Base-by-base conservation (phyloP, 345 rosid genomes). In the Syzygium jambos region DNA sequence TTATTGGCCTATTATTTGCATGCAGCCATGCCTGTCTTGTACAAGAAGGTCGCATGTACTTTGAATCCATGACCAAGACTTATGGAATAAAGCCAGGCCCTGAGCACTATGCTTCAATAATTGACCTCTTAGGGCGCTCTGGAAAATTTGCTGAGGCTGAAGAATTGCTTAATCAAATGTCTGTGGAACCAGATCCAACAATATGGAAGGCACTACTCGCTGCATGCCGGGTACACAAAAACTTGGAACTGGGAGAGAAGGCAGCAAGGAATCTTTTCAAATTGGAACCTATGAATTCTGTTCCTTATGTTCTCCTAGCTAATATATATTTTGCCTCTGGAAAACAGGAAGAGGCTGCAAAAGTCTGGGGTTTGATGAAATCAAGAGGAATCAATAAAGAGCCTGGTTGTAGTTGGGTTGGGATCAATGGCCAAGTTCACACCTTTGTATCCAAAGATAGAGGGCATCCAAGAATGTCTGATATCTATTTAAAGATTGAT, bases 21-120 rank as follows among this genome's bases (percentile, higher is more conserved):
- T 96, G 99, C 89, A 95, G 98, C 90, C 99, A 97, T 90, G 93
- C 95, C 2, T 98, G 97, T 89, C 94, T 94, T 63, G 85, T 89
- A 84, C 96, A 93, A 87, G 92, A 92, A 49, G 96, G 95, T 78
- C 90, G 91, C 83, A 51, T 4, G 56, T 92, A 93, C 89, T 95
- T 97, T 90, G 92, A 93, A 25, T 92, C 98, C 6, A 97, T 97
- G 99, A 88, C 88, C 49, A 91, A 89, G 86, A 86, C 89, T 83
- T 92, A 96, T 83, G 92, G 95, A 85, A 95, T 97, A 87, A 90
- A 85, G 86, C 98, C 99, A 65, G 96, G 98, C 63, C 94, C 94
- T 11, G 96, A 95, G 86, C 99, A 96, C 90, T 95, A 94, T 68
- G 98, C 99, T 1, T 95, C 99, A 86, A 95, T 97, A 98, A 95